Evolutionary conservation across 805 yeast genomes (phyloP), one percentile per base, ranked within the genome.

Genomic region (Sungouiozyma ichnusensis): DNA sequence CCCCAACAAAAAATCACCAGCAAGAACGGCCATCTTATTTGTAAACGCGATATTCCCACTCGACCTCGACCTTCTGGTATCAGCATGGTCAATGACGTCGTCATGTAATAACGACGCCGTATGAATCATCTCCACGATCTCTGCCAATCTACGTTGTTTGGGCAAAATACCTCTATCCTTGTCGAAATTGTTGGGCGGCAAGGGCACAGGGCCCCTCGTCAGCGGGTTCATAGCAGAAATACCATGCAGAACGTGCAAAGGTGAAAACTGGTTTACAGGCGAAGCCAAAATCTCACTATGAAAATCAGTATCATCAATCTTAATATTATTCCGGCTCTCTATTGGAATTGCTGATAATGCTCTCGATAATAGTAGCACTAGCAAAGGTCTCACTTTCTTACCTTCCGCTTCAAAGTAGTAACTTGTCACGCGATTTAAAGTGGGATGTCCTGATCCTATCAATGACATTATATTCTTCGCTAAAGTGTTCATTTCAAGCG

Each of bases 401-500:
- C 98, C 97, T 58, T 90, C 95, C 16, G 92, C 85, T 63, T 88
- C 95, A 53, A 92, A 92, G 65, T 92, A 92, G 66, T 92, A 92
- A 31, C 86, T 77, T n/a, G 95, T 81, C 3, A 90, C 95, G 50
- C 94, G 72, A 64, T 90, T 88, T 46, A 90, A 70, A 9, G 92
- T 81, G 1, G 97, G 96, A 57, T 90, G 96, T 2, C 96, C 95
- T 0, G 94, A 81, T 1, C 97, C 97, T 44, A 90, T 80, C 41
- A 92, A 69, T 16, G 72, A 67, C 38, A 95, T 94, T 48, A 90
- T 92, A 57, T 87, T 86, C 55, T 76, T 76, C 20, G 95, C 96
- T 54, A 90, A 65, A 31, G 77, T 78, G 17, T 87, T 79, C 98
- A 90, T 90, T 56, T 90, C 98, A 51, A 81, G 81, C 34, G 94